phyloP scores from a whole-genome alignment of 176 grass and related monocot species.

The Olyra latifolia region DNA sequence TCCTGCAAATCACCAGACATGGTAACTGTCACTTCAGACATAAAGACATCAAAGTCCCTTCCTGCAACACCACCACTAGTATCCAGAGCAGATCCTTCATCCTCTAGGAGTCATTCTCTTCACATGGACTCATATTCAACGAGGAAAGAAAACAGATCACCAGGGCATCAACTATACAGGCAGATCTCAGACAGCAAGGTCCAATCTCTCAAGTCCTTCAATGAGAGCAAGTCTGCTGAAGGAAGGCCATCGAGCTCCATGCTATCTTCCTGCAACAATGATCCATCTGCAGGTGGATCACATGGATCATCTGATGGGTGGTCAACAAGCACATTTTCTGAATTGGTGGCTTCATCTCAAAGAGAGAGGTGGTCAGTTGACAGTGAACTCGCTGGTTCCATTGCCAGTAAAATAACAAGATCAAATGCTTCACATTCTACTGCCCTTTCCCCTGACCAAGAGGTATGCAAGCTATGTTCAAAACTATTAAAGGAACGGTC shows the following conservation, averaged over 20 bases:
- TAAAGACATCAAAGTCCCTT: conserved; percentile 41
- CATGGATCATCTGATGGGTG: conserved; percentile 58
- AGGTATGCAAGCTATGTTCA: conserved; percentile 59
- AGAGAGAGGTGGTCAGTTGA: conserved; percentile 64
- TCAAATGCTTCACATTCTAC: conserved; percentile 36
- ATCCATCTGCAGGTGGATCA: conserved; percentile 16
- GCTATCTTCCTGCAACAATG: conserved; percentile 24
- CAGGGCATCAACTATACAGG: conserved; percentile 51
- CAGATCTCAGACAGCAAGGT: conserved; percentile 55
- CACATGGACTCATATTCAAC: conserved; percentile 44
- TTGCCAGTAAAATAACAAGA: conserved; percentile 27
- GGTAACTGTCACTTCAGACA: conserved; percentile 36
- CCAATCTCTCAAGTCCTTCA: conserved; percentile 56
- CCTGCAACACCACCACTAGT: conserved; percentile 43
- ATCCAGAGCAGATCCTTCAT: conserved; percentile 31
- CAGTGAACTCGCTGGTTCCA: conserved; percentile 44
- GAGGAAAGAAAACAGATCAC: conserved; percentile 47
- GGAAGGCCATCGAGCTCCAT: conserved; percentile 31
- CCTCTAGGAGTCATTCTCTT: conserved; percentile 27
- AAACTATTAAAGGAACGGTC: conserved; percentile 56
- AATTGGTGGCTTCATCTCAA: conserved; percentile 56
- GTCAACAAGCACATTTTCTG: conserved; percentile 67
- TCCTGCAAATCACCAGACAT: conserved; percentile 6
- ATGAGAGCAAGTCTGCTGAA: conserved; percentile 26
- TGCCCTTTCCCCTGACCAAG: conserved; percentile 35